A percentile compares a stretch with the other conserved stretches of the same genome.
Conservation (phyloP, 2,329 filamentous ascomycete genomes). For the Clathrospora elynae region DNA sequence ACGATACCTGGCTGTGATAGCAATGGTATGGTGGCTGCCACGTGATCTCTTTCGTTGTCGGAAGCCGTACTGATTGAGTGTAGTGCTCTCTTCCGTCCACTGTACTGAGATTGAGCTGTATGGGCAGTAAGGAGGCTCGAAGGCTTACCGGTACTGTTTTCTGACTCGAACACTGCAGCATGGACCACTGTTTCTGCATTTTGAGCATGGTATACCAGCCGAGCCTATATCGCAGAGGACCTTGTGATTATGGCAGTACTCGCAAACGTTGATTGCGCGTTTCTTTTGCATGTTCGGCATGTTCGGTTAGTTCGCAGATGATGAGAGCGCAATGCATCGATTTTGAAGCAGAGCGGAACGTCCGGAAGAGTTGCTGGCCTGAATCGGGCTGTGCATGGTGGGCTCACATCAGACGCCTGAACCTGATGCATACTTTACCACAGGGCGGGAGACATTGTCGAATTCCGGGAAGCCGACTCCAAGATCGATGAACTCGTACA, state of each 20-base stretch:
- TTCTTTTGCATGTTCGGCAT: conserved; percentile 15
- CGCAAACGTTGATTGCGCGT: conserved; percentile 17
- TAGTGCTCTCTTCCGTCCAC: neutral
- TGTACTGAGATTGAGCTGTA: neutral
- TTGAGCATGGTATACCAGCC: conserved; percentile 11
- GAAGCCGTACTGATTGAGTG: neutral
- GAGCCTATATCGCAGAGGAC: conserved; percentile 16
- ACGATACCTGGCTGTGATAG: neutral
- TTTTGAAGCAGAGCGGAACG: neutral
- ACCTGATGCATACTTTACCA: too few relatives aligned
- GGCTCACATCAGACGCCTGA: too few relatives aligned
- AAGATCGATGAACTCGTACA: too few relatives aligned
- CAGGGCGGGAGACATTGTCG: too few relatives aligned
- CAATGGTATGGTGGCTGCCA: neutral
- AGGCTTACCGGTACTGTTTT: conserved; percentile 13
- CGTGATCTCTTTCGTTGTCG: neutral
- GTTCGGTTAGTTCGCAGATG: conserved; percentile 5
- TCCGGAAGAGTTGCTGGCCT: neutral
- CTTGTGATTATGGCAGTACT: conserved; percentile 15
- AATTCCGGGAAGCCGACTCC: too few relatives aligned
- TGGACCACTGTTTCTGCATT: conserved; percentile 10
- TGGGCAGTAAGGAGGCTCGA: neutral
- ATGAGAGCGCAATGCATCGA: neutral
- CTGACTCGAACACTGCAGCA: conserved; percentile 10
- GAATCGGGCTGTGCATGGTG: too few relatives aligned